Evolutionary conservation across 805 yeast genomes (phyloP).

Genomic region (Candida adriatica): DNA sequence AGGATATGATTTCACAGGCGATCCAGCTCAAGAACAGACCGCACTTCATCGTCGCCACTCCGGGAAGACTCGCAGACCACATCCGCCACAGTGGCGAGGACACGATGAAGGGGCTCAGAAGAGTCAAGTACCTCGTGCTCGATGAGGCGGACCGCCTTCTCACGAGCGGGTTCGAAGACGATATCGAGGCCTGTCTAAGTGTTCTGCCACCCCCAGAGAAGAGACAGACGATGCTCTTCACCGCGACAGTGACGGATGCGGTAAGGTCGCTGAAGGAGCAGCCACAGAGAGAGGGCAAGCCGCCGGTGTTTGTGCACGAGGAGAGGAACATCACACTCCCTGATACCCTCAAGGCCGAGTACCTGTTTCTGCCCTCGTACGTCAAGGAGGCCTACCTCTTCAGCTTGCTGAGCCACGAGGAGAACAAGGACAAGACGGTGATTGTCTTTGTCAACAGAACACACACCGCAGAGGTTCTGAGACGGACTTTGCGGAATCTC

Average conservation of each 20-base stretch:
- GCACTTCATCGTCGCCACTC: slow-evolving; percentile 94
- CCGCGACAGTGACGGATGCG: slow-evolving; percentile 94
- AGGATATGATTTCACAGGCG: slow-evolving; percentile 86
- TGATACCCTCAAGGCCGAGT: slow-evolving; percentile 53
- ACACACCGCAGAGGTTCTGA: slow-evolving; percentile 77
- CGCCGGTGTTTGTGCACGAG: slow-evolving; percentile 61
- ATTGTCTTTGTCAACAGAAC: slow-evolving; percentile 92
- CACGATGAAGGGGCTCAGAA: slow-evolving; percentile 67
- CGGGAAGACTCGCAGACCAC: slow-evolving; percentile 94
- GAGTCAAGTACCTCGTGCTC: slow-evolving; percentile 75
- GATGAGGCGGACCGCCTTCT: slow-evolving; percentile 86
- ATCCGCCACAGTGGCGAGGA: slow-evolving; percentile 84
- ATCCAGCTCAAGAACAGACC: slow-evolving; percentile 76
- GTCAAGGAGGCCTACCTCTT: slow-evolving; percentile 87
- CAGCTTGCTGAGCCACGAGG: slow-evolving; percentile 55
- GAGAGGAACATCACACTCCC: slow-evolving; percentile 77
- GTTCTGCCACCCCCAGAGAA: slow-evolving; percentile 62
- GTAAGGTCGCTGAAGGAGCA: slow-evolving; percentile 72
- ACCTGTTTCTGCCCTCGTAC: slow-evolving; percentile 74
- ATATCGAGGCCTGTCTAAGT: slow-evolving; percentile 64
- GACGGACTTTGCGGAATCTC: slow-evolving; percentile 66
- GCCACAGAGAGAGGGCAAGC: slow-evolving; percentile 48
- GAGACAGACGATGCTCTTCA: slow-evolving; percentile 85
- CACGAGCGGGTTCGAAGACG: slow-evolving; percentile 76
- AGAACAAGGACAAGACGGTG: slow-evolving; percentile 58